Evolutionary conservation across 2,329 filamentous ascomycete genomes (phyloP), one percentile per base, ranked within the genome.

Genomic region (Penicillium sp.): DNA sequence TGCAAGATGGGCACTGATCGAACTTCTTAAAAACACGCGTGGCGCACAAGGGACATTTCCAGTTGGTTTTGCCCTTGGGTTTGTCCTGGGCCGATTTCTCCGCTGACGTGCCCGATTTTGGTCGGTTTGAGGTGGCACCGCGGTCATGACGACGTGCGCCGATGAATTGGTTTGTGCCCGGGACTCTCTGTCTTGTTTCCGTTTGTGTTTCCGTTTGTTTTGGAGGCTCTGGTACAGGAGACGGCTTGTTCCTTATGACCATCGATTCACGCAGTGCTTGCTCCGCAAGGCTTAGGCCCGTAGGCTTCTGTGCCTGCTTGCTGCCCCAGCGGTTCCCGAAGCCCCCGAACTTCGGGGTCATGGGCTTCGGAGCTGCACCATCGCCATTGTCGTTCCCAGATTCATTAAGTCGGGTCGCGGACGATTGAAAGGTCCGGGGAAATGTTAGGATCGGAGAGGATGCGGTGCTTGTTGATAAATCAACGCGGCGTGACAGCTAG

Each of bases 401-500:
- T 10, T 65, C 59, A 39, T 67, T 62, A 16, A 56, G 53, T 36
- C 47, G 54, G 25, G 52, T 48, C 24, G 62, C 49, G 33, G 67
- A 71, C 10, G 68, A 65, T 40, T 62, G 68, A 54, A 76, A 74
- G 6, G 60, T 56, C 48, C 72, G 70, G 51, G 66, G 63, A 48
- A 65, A 60, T 31, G 58, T 35, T 42, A 55, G 54, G 38, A 48
- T 49, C 46, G 62, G 44, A 28, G 57, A 52, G 47, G 59, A 48
- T 53, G 61, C 50, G 40, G 65, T 63, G 50, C 69, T 63, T 61
- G 69, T 63, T 61, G 69, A 67, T 61, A 72, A 64, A 60, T 74
- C 72, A 63, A 73, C 56, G 55, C 66, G 66, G 55, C 69, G 70
- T 48, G 70, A 66, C 46, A 75, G 58, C 72, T 73, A 54, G 24